Evolutionary conservation across 73 alveolate species (phyloP), one percentile per base, ranked within the genome.

Genomic region (Paraurostyla sp.): DNA sequence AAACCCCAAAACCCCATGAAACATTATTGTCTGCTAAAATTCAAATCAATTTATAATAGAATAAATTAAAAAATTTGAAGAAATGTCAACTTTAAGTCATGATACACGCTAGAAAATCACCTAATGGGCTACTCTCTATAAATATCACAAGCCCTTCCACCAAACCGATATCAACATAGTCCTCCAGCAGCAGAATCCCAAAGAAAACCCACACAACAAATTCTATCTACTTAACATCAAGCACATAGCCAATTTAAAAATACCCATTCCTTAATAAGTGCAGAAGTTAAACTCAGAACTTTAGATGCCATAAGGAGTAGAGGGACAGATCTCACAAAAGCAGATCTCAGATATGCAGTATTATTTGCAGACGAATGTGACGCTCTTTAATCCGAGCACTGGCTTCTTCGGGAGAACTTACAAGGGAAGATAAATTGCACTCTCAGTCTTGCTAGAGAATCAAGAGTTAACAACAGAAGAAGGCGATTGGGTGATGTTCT

Each of bases 331-430:
- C 58, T 33, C 58, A 18, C 35, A 65, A 38, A 33, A 58, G 18
- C 42, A 36, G 29, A 23, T 73, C 20, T 16, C 7, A 22, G 52
- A 43, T 40, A 6, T 22, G 7, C 6, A 73, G 46, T 78, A 36
- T 38, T 54, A 7, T 13, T 38, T 51, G 63, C 62, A 51, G n/a
- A 27, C 33, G 2, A 78, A 54, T 43, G 2, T 78, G 7, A 78
- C 89, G 16, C 32, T 78, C 4, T 78, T 43, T 27, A 51, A 49
- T 36, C 89, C 89, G 13, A n/a, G 48, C 7, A 48, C 40, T 54
- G 76, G 80, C 9, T 78, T 78, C 46, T 78, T 78, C 50, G 89
- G 89, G 11, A 25, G 89, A 29, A 78, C 89, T 2, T 78, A 78
- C 43, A 78, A 54, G 33, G 78, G 78, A 6, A 27, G 78, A 20